Conservation (phyloP, 305 asterid species). For the Solanum chacoense region DNA sequence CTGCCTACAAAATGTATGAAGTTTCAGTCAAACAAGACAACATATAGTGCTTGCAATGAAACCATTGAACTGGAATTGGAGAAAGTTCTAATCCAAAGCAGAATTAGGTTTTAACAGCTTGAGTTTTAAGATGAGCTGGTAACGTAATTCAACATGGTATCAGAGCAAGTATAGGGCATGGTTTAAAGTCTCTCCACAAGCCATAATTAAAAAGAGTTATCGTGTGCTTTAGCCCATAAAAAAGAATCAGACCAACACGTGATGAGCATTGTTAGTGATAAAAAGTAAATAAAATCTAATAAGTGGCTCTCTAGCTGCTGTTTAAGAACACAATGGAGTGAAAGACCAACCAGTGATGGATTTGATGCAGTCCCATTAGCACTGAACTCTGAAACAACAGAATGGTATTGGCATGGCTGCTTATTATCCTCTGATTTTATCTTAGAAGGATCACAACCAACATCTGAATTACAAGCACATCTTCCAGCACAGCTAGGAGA, state of each 20-base stretch:
- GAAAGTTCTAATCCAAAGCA: not conserved
- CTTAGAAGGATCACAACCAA: slow-evolving; percentile 77
- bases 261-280: not conserved
- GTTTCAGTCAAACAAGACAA: not conserved
- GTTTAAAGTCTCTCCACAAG: not conserved
- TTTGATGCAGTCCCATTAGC: slow-evolving; percentile 76
- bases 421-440: slow-evolving; percentile 33
- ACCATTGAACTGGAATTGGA: not conserved
- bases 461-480: slow-evolving; percentile 89
- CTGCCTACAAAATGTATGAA: slow-evolving; percentile 25
- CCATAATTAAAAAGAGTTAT: not conserved
- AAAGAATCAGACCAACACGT: not conserved
- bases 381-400: slow-evolving; percentile 63
- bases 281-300: not conserved
- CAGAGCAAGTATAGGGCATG: not conserved
- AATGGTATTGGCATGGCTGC: slow-evolving; percentile 61
- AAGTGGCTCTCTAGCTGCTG: not conserved
- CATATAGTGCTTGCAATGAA: not conserved
- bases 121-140: not conserved
- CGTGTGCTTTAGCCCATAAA: not conserved
- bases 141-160: not conserved
- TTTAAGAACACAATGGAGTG: not conserved
- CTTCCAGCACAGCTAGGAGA: slow-evolving; percentile 68
- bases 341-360: slow-evolving; percentile 49
- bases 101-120: not conserved